These are phyloP conservation scores for Globisporangium orthogonon DNA, from an alignment of 352 stramenopile genomes.

Conservation along the genomic window DNA sequence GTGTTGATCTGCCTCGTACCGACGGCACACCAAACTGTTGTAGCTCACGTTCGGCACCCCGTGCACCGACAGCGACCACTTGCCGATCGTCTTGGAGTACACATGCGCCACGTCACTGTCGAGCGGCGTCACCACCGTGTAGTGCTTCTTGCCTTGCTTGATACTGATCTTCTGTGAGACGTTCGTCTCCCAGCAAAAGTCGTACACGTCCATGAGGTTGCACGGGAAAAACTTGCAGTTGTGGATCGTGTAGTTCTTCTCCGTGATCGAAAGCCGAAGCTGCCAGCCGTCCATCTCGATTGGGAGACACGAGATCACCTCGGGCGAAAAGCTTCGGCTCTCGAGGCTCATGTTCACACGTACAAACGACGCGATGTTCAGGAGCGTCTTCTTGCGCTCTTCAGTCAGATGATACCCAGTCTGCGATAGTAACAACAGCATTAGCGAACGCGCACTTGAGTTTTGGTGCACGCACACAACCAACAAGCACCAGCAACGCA, in stretches of 20 bases:
- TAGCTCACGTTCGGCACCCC: constrained; percentile 83
- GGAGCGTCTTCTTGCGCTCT: constrained; percentile 49
- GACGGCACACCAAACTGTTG: constrained; percentile 76
- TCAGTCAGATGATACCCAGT: constrained; percentile 61
- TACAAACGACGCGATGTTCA: constrained; percentile 74
- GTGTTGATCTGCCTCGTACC: constrained; percentile 37
- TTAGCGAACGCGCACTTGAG: background rate
- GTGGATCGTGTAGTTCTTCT: constrained; percentile 88
- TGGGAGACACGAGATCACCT: constrained; percentile 81
- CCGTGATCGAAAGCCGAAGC: constrained; percentile 75
- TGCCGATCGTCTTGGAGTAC: constrained; percentile 80
- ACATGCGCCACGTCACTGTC: constrained; percentile 72
- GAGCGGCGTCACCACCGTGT: constrained; percentile 71
- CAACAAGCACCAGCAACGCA: background rate
- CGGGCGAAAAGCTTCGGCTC: constrained; percentile 73
- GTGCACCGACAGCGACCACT: constrained; percentile 80
- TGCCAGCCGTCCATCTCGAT: constrained; percentile 88
- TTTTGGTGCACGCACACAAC: background rate
- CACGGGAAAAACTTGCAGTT: constrained; percentile 86
- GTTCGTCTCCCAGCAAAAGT: constrained; percentile 87
- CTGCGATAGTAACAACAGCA: constrained; percentile 1
- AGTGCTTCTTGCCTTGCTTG: constrained; percentile 77
- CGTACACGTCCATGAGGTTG: constrained; percentile 65
- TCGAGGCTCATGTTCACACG: constrained; percentile 78
- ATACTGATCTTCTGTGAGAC: constrained; percentile 71